Evolutionary conservation across 108 stramenopile species (phyloP), one percentile per base, ranked within the genome.

Genomic region (Chaetoceros muelleri): DNA sequence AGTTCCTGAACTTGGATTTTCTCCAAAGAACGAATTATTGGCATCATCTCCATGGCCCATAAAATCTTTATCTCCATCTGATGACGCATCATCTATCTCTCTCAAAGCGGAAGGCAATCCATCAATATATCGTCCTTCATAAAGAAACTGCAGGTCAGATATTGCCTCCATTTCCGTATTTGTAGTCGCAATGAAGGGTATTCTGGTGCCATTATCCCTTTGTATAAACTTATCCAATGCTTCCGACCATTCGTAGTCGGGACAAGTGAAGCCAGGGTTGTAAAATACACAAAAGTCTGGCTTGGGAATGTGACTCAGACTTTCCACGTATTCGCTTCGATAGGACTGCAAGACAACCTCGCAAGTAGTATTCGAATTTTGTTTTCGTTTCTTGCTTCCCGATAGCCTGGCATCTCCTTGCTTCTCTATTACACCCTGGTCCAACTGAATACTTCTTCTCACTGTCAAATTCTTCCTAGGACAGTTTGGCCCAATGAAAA

Each of bases 221-320:
- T 40, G 5, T 13, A 40, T 13, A 49, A 73, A 64, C 2, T 56
- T 28, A 7, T 49, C 25, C n/a, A 93, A 46, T 16, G 85, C 68
- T 30, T 70, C 60, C 16, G 69, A 71, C 92, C 92, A 93, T 40
- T 65, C 66, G 48, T 93, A 93, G 65, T 93, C 92, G 1, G 87
- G 78, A 60, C 86, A 87, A 0, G 87, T 84, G 46, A 93, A 87
- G 22, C 92, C 92, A 22, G 92, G 87, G 70, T 93, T 93, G 75
- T 85, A 90, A 60, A 93, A 84, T 1, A 84, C 77, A 28, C 84
- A 75, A n/a, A 81, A 70, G 52, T 93, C 80, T 19, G 92, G 73
- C 1, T 46, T 52, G 3, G 67, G 27, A 22, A 66, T 40, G 13
- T 5, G 5, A 13, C 54, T 30, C 44, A 18, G 28, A 55, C 46